Evolutionary conservation across 371 early-diverging fungal genomes (phyloP), one percentile per base, ranked within the genome.

Genomic region (Mucor racemosus): DNA sequence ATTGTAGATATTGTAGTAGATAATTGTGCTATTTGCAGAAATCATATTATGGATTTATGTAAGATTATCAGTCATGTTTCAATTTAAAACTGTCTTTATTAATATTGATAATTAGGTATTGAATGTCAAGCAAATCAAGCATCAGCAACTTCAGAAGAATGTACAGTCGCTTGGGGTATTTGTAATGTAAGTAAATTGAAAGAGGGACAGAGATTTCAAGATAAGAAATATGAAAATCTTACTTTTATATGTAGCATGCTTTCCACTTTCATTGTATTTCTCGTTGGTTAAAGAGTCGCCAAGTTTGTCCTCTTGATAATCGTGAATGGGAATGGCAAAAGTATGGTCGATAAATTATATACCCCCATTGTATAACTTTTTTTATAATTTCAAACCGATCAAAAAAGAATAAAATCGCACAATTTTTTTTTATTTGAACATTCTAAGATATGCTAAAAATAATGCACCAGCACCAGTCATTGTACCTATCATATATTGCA

Each of bases 31-130:
- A 99, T 99, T 79, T 99, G 99, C 85, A 92, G 99, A 74, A 99
- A 99, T 82, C 99, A 99, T 82, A 99, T 98, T 78, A 99, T 99
- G 99, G 99, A 99, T 75, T 91, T 97, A 57, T 99, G 99, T 92
- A 90, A 84, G 85, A 31, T 14, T 44, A 7, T 7, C 11, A 8
- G 7, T 7, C 7, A 17, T 8, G 7, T n/a, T 17, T 7, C 15
- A n/a, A n/a, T 44, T 3, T n/a, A 7, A n/a, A 11, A 8, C 10
- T 50, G 2, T 7, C 5, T 9, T 38, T 38, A 26, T 0, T 21
- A 21, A 50, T 8, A 34, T 31, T 3, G 44, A 7, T 46, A 33
- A 62, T 9, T 69, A 94, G 95, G 95, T 76, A 96, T 97, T 61
- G 97, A 96, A 80, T 97, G 97, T 80, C 97, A 98, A 77, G 97